phyloP scores from a whole-genome alignment of 164 flowering plant genomes.

The Taxillus chinensis region DNA sequence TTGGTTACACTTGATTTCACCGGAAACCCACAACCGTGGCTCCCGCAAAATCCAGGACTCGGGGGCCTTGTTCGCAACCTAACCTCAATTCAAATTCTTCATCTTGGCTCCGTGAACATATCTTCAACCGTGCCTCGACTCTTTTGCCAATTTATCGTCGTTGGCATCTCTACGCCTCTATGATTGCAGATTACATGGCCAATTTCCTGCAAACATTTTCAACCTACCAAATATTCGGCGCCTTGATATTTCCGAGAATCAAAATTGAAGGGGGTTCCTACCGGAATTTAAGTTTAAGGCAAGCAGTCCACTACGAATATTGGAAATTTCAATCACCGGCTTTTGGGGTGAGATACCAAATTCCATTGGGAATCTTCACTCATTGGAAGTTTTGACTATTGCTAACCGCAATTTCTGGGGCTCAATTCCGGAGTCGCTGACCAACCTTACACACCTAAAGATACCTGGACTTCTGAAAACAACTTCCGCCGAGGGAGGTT shows the following conservation, averaged over 20 bases:
- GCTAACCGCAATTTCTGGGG: too few species aligned
- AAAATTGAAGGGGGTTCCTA: constrained; percentile 8
- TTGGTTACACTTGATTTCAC: constrained; percentile 18
- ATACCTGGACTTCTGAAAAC: too few species aligned
- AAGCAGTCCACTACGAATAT: too few species aligned
- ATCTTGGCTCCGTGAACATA: constrained; percentile 6
- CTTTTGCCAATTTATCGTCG: constrained; percentile 11
- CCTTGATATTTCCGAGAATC: constrained; percentile 3
- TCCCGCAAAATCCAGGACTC: constrained; percentile 1
- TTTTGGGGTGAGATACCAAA: too few species aligned
- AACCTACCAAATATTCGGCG: constrained; percentile 7
- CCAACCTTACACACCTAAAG: too few species aligned
- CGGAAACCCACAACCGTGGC: not conserved
- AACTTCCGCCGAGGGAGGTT: too few species aligned
- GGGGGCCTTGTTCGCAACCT: constrained; percentile 1
- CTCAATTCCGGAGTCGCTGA: too few species aligned
- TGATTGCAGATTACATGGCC: constrained; percentile 11
- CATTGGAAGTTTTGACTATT: too few species aligned
- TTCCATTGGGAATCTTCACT: too few species aligned
- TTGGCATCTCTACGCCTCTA: constrained; percentile 3
- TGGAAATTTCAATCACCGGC: too few species aligned
- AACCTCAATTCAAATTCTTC: constrained; percentile 10
- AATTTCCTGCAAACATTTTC: constrained; percentile 13
- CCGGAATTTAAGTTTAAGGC: constrained; percentile 9
- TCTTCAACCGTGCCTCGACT: constrained; percentile 8